Base-by-base conservation (phyloP, 768 basidiomycete species). In the Mycena maculata region DNA sequence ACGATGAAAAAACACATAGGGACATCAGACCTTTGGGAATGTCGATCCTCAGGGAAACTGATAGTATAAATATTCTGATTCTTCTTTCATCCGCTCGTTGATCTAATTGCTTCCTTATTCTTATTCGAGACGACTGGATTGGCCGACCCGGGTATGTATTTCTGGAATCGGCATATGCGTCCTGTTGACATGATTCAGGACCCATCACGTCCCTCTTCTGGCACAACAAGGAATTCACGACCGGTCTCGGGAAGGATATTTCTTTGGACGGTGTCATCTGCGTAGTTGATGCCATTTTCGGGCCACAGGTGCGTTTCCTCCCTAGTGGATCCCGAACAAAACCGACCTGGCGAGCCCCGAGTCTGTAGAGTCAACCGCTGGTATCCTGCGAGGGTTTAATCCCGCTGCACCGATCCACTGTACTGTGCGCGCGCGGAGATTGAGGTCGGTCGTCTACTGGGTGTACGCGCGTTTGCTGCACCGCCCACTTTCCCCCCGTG, bases 91-190 rank as follows among this genome's bases (percentile, higher is more conserved):
- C 27, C 48, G 22, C 33, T 33, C 38, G 22, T 20, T 54, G 36
- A 57, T 71, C 56, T 25, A 49, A 48, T 66, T 56, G 59, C n/a
- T 42, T 38, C 38, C 39, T n/a, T n/a, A n/a, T n/a, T 99, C 69
- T 81, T 99, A 44, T 84, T 99, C 18, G 98, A 99, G 79, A 93
- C 97, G 3, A 99, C 98, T 0, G 97, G 97, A 0, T 84, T 99
- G 10, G 97, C 97, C 12, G 97, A 99, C 81, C 97, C 97, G 63
- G 94, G 94, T 94, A 67, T 57, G 79, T 62, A 23, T 11, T 36
- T 48, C 23, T n/a, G 33, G 41, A 4, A 36, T 25, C 12, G 0
- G 12, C n/a, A 27, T 18, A 22, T 20, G 57, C 36, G 11, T 6
- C 48, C 48, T 9, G 11, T 58, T 45, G 10, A 66, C 33, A 42